Evolutionary conservation across 768 basidiomycete species (phyloP).

Genomic region (Glaciozyma antarctica): DNA sequence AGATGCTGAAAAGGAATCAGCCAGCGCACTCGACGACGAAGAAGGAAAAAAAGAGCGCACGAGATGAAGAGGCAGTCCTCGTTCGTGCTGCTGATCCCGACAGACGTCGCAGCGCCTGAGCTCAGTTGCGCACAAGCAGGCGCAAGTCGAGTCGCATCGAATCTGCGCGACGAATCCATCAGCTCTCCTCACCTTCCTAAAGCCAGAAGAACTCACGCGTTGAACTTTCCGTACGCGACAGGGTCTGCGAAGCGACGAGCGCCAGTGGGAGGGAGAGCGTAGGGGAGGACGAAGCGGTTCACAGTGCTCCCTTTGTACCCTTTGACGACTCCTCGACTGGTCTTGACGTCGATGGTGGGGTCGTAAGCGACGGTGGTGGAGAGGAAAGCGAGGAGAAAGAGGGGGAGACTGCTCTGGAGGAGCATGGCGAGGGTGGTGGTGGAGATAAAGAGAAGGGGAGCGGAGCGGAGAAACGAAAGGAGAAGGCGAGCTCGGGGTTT

Average conservation of each 20-base stretch:
- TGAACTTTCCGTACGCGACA: background rate
- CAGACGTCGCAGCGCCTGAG: slow-evolving; percentile 12
- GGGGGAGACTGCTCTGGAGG: no score
- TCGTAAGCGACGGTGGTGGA: no score
- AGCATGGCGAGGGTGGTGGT: no score
- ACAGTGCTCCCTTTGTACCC: background rate
- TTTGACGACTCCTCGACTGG: background rate
- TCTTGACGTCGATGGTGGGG: no score
- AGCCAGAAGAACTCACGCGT: background rate
- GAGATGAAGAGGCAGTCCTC: slow-evolving; percentile 80
- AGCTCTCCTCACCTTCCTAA: background rate
- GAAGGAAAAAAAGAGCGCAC: slow-evolving; percentile 40
- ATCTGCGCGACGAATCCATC: slow-evolving; percentile 1
- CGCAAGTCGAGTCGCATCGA: slow-evolving; percentile 44
- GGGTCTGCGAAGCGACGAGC: slow-evolving; percentile 9
- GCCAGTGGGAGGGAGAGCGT: slow-evolving; percentile 17
- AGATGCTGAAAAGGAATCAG: slow-evolving; percentile 45
- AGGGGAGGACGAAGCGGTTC: slow-evolving; percentile 24
- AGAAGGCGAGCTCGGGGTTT: no score
- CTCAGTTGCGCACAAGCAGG: slow-evolving; percentile 58
- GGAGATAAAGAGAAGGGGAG: no score
- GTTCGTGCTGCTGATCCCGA: slow-evolving; percentile 44
- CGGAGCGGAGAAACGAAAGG: no score
- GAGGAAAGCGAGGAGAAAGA: no score
- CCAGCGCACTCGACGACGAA: slow-evolving; percentile 48